Evolutionary conservation across 2,329 filamentous ascomycete species (phyloP), one percentile per base, ranked within the genome.

Genomic region (Xylaria sp.): DNA sequence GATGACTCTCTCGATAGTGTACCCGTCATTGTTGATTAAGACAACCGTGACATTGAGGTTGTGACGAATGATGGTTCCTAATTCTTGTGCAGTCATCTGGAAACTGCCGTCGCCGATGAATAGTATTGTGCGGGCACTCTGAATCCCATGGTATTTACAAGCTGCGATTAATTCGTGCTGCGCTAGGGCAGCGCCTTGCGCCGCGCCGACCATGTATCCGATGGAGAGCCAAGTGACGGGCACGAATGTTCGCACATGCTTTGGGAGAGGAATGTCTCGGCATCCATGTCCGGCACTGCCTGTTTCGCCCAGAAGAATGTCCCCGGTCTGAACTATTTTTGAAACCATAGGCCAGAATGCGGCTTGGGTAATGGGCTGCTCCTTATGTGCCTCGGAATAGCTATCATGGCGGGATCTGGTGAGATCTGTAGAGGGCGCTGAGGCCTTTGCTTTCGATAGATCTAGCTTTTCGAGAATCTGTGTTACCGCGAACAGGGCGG

Each of bases 51-150:
- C 82, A 46, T 86, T 81, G 25, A 88, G 80, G 3, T 83, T 81
- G 64, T 86, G 81, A 18, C 81, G 81, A 72, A 92, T 87, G 73
- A 91, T 91, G 1, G 88, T 90, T 12, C 86, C 86, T 3, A 92
- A 80, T 71, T 91, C 89, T 75, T 92, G 90, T 0, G 85, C 88
- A 0, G 89, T 92, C 80, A 92, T 86, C 71, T 91, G 87, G 67
- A 92, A 85, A 70, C 88, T 89, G 3, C 89, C 90, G 62, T 91
- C 89, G 5, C 89, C 89, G 41, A 89, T 89, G 69, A 89, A 83
- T 1, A 90, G 78, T 10, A 90, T 82, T 0, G 88, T 87, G 63
- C 86, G 81, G n/a, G 77, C 81, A 6, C 77, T 76, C 20, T 73
- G 70, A 15, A 78, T 77, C 6, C 74, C 76, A 39, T 69, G 63